phyloP scores from a whole-genome alignment of 2,329 filamentous ascomycete species.

The Xylariaceae sp. region DNA sequence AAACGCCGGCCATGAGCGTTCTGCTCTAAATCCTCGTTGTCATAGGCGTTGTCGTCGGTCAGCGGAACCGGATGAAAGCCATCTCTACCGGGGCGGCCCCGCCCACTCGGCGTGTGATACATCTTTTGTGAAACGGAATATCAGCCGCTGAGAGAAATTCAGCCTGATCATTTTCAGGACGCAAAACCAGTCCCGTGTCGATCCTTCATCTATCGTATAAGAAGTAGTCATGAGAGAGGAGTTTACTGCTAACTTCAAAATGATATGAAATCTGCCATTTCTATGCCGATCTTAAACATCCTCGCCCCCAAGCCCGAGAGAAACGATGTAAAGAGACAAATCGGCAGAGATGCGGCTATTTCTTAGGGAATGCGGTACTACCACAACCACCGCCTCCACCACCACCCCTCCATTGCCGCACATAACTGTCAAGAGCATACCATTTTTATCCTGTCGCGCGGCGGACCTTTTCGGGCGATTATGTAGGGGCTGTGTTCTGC shows the following conservation, averaged over 20 bases:
- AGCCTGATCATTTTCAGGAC: neutral
- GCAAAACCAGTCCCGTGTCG: neutral
- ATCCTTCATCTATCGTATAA: neutral
- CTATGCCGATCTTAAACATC: neutral
- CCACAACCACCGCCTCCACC: too few relatives aligned
- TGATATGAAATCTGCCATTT: neutral
- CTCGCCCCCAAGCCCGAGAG: slow-evolving; percentile 8
- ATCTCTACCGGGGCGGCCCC: slow-evolving; percentile 12
- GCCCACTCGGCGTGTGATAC: slow-evolving; percentile 23
- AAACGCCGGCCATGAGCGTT: slow-evolving; percentile 9
- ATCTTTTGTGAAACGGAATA: slow-evolving; percentile 15
- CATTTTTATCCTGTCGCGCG: slow-evolving; percentile 13
- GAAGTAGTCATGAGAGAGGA: neutral
- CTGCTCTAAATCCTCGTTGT: slow-evolving; percentile 4
- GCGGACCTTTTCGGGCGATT: neutral
- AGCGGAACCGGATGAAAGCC: slow-evolving; percentile 33
- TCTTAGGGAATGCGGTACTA: neutral
- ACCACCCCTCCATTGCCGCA: slow-evolving; percentile 17
- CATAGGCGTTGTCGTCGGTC: slow-evolving; percentile 24
- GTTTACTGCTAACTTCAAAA: neutral
- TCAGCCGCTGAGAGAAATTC: neutral
- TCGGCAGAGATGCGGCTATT: neutral
- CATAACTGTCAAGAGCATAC: neutral
- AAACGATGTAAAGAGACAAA: neutral
- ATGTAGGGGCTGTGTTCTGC: slow-evolving; percentile 10